Evolutionary conservation across 345 rosid genomes (phyloP), one percentile per base, ranked within the genome.

Genomic region (Populus ilicifolia): DNA sequence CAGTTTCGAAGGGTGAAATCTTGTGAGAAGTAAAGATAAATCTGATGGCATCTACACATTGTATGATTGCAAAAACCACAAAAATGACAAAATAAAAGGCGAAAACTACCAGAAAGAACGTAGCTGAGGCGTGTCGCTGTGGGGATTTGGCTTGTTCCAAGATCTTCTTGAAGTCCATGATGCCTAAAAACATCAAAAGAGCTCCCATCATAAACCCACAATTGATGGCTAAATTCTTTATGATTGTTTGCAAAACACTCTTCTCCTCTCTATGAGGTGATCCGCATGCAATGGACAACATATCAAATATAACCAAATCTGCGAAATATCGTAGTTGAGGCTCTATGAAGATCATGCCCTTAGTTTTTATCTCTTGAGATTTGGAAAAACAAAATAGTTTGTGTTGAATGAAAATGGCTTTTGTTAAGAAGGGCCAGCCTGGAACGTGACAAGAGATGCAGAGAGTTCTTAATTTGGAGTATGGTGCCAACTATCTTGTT

Each of bases 21-120:
- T 66, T 33, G 3, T 72, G 54, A 52, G 71, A 13, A 23, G 14
- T 1, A 14, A 78, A 66, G 8, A 66, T 41, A 1, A 72, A 18
- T 78, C 33, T 72, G 29, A 41, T 23, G 16, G 72, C 30, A 72
- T 65, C 76, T 2, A 65, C n/a, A 3, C 71, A 78, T 23, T 78
- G 67, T 14, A 72, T 3, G 6, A 29, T 30, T 16, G 56, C 80
- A 66, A 21, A 64, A 64, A 52, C 3, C 20, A 52, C 39, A 8
- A 36, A 78, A 9, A 10, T 23, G 2, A 36, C 11, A 64, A 78
- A 71, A 48, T 48, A 78, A 46, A 65, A 3, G 0, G 52, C 25
- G 13, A 71, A 67, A 35, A 78, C 43, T 23, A 48, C 71, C 6
- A 48, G 52, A 6, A 39, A 50, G 13, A 64, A 67, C 5, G 54